Base-by-base conservation (phyloP, 2,329 filamentous ascomycete species). In the Beauveria australis region DNA sequence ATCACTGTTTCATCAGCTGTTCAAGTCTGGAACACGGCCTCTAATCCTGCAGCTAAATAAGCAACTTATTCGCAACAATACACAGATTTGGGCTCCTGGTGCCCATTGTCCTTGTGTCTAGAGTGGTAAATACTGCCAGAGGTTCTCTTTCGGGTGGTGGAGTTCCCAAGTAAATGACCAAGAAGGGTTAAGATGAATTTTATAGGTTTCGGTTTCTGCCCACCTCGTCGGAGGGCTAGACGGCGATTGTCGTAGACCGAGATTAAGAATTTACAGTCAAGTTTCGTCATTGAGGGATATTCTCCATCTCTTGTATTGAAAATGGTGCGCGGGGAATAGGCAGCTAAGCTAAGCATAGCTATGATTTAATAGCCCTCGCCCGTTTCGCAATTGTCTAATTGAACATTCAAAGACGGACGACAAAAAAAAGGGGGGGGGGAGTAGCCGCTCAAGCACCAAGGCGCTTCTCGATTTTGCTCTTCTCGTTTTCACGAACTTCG, bases 381-480 rank as follows among this genome's bases (percentile, higher is more conserved):
- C 28, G n/a, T 44, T 33, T 22, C 22, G 16, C 24, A 12, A 14
- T 24, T 8, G 22, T 26, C 18, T 6, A 22, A 30, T 12, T 18
- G 19, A 7, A 28, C 33, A 44, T n/a, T n/a, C 16, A 33, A n/a
- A n/a, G 30, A 5, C 9, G 26, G 16, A 30, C n/a, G 19, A 9
- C 8, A 12, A 30, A 30, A 0, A 10, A 1, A 30, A 43, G n/a
- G n/a, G n/a, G n/a, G n/a, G n/a, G n/a, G n/a, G 3, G 3, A 22
- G 22, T 28, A 14, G 24, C 40, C 26, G 26, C 41, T 66, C 64
- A 73, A 59, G 70, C 64, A 16, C 75, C 81, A 65, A 95, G 76
- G 61, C 89, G 82, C 67, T 78, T 75, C 80, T 97, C 92, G 64
- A 90, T 86, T 81, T 89, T 92, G 66, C 74, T 71, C 76, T 81